phyloP scores from a whole-genome alignment of 2,329 filamentous ascomycete genomes.

The Aureobasidium uvarum region DNA sequence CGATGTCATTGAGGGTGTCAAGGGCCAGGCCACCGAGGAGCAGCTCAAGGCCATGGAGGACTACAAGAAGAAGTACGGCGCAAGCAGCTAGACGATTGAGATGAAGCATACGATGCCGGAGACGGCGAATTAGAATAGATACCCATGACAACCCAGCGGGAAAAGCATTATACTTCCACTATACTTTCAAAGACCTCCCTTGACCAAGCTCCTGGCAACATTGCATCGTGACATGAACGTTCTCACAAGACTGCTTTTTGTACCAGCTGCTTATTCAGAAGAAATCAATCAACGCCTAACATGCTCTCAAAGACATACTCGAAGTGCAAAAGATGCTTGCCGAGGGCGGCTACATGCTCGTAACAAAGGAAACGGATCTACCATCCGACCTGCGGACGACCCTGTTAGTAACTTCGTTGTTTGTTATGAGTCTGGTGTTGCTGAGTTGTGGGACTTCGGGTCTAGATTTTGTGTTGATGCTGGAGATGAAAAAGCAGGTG shows the following conservation, averaged over 20 bases:
- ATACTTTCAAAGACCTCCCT: background rate
- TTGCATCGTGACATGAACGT: background rate
- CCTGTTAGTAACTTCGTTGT: background rate
- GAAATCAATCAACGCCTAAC: background rate
- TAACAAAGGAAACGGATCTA: background rate
- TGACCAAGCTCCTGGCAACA: background rate
- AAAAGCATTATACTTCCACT: constrained; percentile 12
- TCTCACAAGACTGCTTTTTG: background rate
- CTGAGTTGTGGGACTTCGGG: background rate
- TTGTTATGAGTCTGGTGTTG: background rate
- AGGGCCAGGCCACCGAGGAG: constrained; percentile 45
- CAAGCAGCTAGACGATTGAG: constrained; percentile 29
- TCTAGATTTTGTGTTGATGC: background rate
- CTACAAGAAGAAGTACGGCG: constrained; percentile 57
- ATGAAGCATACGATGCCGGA: constrained; percentile 3
- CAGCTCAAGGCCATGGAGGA: constrained; percentile 62
- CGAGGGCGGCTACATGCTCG: background rate
- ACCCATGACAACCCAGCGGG: constrained; percentile 17
- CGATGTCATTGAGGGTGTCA: constrained; percentile 62
- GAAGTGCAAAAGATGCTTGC: background rate
- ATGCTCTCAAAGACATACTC: background rate
- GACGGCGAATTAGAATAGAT: constrained; percentile 22
- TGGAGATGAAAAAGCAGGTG: background rate
- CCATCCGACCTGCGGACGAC: background rate
- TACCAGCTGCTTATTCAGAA: background rate